Percentiles rank a stretch among this genome's conserved stretches.
Evolutionary conservation across 495 filamentous ascomycete genomes (phyloP).

Genomic region (Talaromyces proteolyticus): DNA sequence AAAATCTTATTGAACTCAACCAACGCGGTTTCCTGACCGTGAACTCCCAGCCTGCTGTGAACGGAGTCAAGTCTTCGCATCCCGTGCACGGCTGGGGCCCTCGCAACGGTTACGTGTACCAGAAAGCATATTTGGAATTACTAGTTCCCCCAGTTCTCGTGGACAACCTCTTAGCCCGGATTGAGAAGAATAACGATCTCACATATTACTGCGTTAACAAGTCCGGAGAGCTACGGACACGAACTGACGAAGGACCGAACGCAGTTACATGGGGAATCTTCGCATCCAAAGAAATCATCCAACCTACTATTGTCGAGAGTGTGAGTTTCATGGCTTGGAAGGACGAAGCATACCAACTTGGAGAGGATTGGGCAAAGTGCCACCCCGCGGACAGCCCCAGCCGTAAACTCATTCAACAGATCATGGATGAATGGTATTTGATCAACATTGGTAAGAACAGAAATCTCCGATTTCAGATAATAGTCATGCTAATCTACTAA

Average conservation of each 20-base stretch:
- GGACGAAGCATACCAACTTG: slow-evolving; percentile 92
- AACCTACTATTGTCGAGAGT: slow-evolving; percentile 98
- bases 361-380: slow-evolving; percentile 90
- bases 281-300: slow-evolving; percentile 96
- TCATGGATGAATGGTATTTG: slow-evolving; percentile 89
- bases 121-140: slow-evolving; percentile 95
- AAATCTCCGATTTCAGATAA: neutral
- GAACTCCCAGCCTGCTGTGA: slow-evolving; percentile 94
- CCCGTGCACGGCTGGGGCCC: slow-evolving; percentile 92
- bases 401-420: slow-evolving; percentile 68
- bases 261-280: slow-evolving; percentile 99
- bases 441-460: slow-evolving; percentile 81
- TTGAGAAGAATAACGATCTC: slow-evolving; percentile 71
- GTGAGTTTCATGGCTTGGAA: slow-evolving; percentile 98
- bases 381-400: slow-evolving; percentile 74
- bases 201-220: slow-evolving; percentile 92
- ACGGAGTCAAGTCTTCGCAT: slow-evolving; percentile 86
- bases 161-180: slow-evolving; percentile 70
- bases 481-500: slow-evolving; percentile 6
- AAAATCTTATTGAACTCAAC: slow-evolving; percentile 76
- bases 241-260: slow-evolving; percentile 79
- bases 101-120: slow-evolving; percentile 91
- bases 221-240: slow-evolving; percentile 74
- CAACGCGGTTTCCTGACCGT: slow-evolving; percentile 84
- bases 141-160: slow-evolving; percentile 76